Evolutionary conservation across 768 basidiomycete species (phyloP).

Genomic region (Lactarius sp.): DNA sequence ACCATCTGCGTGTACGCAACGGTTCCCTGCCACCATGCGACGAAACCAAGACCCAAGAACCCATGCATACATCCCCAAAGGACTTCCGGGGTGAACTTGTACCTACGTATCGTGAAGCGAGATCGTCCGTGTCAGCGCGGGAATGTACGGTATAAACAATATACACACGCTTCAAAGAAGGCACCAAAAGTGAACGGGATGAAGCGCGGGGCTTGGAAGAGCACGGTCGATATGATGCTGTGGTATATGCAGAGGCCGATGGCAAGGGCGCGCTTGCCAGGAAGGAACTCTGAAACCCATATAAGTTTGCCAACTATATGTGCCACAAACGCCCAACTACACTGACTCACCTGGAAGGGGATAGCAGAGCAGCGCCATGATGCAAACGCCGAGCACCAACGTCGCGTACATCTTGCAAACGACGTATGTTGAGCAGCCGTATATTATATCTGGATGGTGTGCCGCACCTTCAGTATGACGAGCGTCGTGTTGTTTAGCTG

Average conservation of each 20-base stretch:
- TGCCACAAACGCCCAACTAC: background rate
- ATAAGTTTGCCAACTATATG: background rate
- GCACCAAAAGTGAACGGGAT: conserved; percentile 69
- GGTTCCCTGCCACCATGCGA: conserved; percentile 80
- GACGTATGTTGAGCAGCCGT: background rate
- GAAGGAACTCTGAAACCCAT: conserved; percentile 58
- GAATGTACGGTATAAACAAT: background rate
- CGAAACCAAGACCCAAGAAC: conserved; percentile 62
- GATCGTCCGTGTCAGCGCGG: background rate
- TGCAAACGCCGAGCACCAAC: conserved; percentile 54
- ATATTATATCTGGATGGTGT: background rate
- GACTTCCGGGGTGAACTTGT: conserved; percentile 63
- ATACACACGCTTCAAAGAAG: conserved; percentile 53
- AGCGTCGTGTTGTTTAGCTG: conserved; percentile 80
- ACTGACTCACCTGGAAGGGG: conserved; percentile 58
- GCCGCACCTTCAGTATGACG: conserved; percentile 65
- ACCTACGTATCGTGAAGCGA: conserved; percentile 33
- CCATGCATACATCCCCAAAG: conserved; percentile 74
- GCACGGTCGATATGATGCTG: conserved; percentile 61
- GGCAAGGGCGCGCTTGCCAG: conserved; percentile 79
- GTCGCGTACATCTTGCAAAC: conserved; percentile 62
- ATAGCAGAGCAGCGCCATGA: conserved; percentile 59
- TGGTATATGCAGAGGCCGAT: conserved; percentile 76
- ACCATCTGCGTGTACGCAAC: conserved; percentile 37
- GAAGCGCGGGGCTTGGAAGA: conserved; percentile 73